Evolutionary conservation across 768 basidiomycete genomes (phyloP).

Genomic region (Mycena vulgaris): DNA sequence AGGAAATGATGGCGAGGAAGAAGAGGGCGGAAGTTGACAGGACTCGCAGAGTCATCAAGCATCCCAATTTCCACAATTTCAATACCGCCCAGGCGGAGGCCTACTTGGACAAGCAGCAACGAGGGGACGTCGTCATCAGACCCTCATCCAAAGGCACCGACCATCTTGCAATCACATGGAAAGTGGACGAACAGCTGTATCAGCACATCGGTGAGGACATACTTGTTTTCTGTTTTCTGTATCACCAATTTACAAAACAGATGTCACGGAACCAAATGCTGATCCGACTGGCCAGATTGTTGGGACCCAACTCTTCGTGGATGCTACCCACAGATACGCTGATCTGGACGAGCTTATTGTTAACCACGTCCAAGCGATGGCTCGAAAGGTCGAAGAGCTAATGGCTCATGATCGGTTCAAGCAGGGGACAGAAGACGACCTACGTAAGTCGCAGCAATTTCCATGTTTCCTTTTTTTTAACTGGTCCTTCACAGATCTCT

Average conservation of each 20-base stretch:
- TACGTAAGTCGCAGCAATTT: slow-evolving; percentile 67
- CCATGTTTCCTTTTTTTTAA: background rate
- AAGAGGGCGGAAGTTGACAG: slow-evolving; percentile 88
- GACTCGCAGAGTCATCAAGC: slow-evolving; percentile 91
- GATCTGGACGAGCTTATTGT: slow-evolving; percentile 98
- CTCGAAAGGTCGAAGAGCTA: slow-evolving; percentile 92
- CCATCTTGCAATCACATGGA: slow-evolving; percentile 99
- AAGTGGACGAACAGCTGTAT: slow-evolving; percentile 95
- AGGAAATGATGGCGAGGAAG: slow-evolving; percentile 83
- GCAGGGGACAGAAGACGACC: slow-evolving; percentile 86
- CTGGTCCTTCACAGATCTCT: slow-evolving; percentile 71
- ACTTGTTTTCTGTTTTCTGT: background rate
- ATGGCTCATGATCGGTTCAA: slow-evolving; percentile 98
- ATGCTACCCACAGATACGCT: slow-evolving; percentile 85
- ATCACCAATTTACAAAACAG: slow-evolving; percentile 53
- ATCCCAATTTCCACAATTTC: slow-evolving; percentile 98
- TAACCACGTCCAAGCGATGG: slow-evolving; percentile 95
- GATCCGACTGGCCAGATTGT: slow-evolving; percentile 79
- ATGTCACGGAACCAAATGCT: slow-evolving; percentile 86
- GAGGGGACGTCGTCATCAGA: slow-evolving; percentile 96
- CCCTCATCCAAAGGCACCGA: slow-evolving; percentile 95
- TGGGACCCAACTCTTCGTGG: slow-evolving; percentile 79
- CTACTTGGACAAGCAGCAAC: slow-evolving; percentile 89
- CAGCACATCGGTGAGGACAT: slow-evolving; percentile 90
- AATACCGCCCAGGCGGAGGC: slow-evolving; percentile 92